Conservation (phyloP, 31 red algal species). For the Odonthalia washingtoniensis region DNA sequence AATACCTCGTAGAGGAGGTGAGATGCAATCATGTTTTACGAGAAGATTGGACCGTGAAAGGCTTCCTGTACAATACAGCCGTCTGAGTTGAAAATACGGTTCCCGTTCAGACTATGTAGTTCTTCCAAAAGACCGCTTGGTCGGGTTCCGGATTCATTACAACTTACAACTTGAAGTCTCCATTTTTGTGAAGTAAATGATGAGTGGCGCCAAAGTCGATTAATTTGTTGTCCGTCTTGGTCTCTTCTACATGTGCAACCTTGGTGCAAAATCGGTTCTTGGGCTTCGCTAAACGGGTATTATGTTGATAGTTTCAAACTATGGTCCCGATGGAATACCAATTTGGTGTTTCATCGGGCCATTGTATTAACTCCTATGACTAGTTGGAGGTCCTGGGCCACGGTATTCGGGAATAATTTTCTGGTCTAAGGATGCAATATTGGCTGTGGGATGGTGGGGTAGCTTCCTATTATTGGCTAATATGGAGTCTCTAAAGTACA, state of each 20-base stretch:
- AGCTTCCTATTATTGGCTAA: background rate
- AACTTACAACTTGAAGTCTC: background rate
- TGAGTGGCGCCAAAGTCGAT: background rate
- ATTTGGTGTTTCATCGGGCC: background rate
- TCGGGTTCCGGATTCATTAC: background rate
- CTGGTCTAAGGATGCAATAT: background rate
- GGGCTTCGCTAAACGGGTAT: background rate
- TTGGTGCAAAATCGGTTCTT: background rate
- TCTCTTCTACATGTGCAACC: background rate
- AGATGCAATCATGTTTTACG: background rate
- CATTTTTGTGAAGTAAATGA: background rate
- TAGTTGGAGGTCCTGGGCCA: background rate
- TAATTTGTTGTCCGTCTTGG: background rate
- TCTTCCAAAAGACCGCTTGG: background rate
- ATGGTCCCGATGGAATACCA: too few relatives aligned
- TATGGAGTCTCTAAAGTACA: background rate
- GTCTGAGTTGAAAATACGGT: background rate
- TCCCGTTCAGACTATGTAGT: background rate
- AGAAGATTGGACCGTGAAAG: constrained; percentile 2
- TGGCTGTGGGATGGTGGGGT: background rate
- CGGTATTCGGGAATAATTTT: too few relatives aligned
- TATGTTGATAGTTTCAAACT: background rate
- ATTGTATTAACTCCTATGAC: background rate
- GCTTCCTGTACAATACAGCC: background rate
- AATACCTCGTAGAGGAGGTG: constrained; percentile 35